Evolutionary conservation across 2,329 filamentous ascomycete species (phyloP), one percentile per base, ranked within the genome.

Genomic region (Xylariaceae sp.): DNA sequence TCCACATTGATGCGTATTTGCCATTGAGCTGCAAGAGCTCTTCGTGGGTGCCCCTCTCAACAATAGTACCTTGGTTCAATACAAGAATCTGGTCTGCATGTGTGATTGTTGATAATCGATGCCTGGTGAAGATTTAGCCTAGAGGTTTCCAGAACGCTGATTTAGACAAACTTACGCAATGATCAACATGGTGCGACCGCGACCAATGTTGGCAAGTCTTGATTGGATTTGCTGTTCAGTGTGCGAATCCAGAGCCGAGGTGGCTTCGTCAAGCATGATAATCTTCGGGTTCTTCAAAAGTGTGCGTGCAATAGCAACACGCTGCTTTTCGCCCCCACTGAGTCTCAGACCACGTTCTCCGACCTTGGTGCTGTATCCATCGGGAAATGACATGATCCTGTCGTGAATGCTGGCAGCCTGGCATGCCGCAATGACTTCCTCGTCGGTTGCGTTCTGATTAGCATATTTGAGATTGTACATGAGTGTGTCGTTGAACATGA

Each of bases 391-490:
- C 71, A 95, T 76, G 61, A 96, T 96, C 66, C 91, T 91, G 59
- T 97, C 91, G 66, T 97, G 92, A 51, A 96, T 96, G 63, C 89
- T 93, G 16, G 92, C 91, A 19, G 90, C 90, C 56, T 83, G 81
- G 69, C 91, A 96, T 12, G 92, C 92, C 42, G 83, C 83, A 63
- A 84, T 88, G 2, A 96, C 85, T 28, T 96, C 85, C 60, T 93
- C 88, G 53, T 95, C 86, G 0, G 88, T 88, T 11, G 88, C 90
- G 28, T 80, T 71, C 41, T 89, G 89, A 58, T 93, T 93, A 54
- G 92, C 91, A 67, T 97, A 96, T 68, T 86, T 88, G 55, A 97
- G 76, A 66, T 97, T 97, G 74, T 96, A 96, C 90, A 96, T 94
- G 57, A 97, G 75, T 1, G 88, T 88, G 69, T 96, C 92, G 68